Conservation (phyloP, 371 early-diverging fungal species). For the Actinomucor elegans region DNA sequence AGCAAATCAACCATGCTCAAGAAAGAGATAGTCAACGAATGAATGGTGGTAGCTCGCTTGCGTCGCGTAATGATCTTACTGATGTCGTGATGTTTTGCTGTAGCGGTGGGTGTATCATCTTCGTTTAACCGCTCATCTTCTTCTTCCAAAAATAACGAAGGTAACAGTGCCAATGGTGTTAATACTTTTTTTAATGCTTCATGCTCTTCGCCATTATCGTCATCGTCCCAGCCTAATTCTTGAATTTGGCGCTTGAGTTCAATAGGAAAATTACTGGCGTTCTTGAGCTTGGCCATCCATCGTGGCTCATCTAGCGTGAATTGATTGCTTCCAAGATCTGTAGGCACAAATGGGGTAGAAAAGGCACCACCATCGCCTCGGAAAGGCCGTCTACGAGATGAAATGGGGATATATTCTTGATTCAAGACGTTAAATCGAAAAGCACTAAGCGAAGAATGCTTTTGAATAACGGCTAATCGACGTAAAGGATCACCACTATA, state of each 20-base stretch:
- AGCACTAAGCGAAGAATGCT: slow-evolving; percentile 45
- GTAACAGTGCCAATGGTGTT: slow-evolving; percentile 52
- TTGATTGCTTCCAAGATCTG: slow-evolving; percentile 62
- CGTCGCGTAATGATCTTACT: slow-evolving; percentile 29
- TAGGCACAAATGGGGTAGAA: slow-evolving; percentile 58
- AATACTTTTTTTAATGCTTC: slow-evolving; percentile 50
- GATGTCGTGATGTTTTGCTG: slow-evolving; percentile 14
- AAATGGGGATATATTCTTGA: slow-evolving; percentile 56
- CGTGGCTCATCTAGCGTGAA: slow-evolving; percentile 63
- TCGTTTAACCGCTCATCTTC: slow-evolving; percentile 45
- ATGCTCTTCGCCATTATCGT: slow-evolving; percentile 54
- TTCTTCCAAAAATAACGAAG: slow-evolving; percentile 57
- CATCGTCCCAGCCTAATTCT: slow-evolving; percentile 64
- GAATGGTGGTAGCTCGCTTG: slow-evolving; percentile 49
- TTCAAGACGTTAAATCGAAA: slow-evolving; percentile 55
- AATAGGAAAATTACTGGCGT: slow-evolving; percentile 54
- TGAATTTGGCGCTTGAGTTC: slow-evolving; percentile 64
- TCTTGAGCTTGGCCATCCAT: slow-evolving; percentile 60
- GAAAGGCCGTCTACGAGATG: slow-evolving; percentile 54
- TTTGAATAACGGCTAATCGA: slow-evolving; percentile 46
- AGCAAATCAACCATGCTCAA: slow-evolving; percentile 54
- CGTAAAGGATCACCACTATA: slow-evolving; percentile 49
- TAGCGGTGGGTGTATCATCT: slow-evolving; percentile 6
- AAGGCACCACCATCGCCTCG: slow-evolving; percentile 53
- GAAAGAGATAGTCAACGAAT: slow-evolving; percentile 49